Base-by-base conservation (phyloP, 805 yeast genomes). In the Hanseniaspora pseudoguilliermondii region DNA sequence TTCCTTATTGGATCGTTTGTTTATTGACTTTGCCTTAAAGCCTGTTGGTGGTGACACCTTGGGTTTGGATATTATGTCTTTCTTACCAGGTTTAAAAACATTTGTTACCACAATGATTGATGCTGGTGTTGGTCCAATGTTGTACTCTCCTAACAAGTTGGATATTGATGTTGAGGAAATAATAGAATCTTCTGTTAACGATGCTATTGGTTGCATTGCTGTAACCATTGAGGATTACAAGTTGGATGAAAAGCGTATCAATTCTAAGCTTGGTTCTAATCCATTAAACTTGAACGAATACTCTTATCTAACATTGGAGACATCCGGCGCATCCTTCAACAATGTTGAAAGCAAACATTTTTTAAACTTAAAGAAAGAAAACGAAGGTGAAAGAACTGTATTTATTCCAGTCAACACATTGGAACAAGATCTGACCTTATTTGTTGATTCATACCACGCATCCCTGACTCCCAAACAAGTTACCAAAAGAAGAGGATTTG, bases 21-120 rank as follows among this genome's bases (percentile, higher is more conserved):
- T 76, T 34, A 83, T 86, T 64, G 90, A 83, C 65, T 86, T 84
- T 66, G 83, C 81, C 21, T 77, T 86, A 73, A 86, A 86, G 66
- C 95, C 95, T 10, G 84, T 86, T 54, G 93, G 93, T 66, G 93
- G 95, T 71, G 91, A 86, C 66, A 82, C 90, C n/a, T 75, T 86
- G 58, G 95, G 95, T 59, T 65, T 86, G 46, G 95, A 86, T 70
- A 78, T 86, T 61, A 86, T 86, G 95, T 81, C 90, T 2, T 75
- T 85, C 62, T 76, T 86, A 60, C 95, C 95, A 4, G 93, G 93
- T 59, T 77, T 86, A 64, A 76, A 86, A 25, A 73, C 81, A 2
- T 81, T 85, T 64, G 89, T 86, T 54, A 84, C 82, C 59, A 74
- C 77, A 23, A 74, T 83, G 66, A 80, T 86, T 64, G 84, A 86